A percentile compares a stretch with the other conserved stretches of the same genome.
These are phyloP conservation scores for Hirsutella thompsonii DNA, from an alignment of 2,329 filamentous ascomycete genomes.

Conservation along the genomic window DNA sequence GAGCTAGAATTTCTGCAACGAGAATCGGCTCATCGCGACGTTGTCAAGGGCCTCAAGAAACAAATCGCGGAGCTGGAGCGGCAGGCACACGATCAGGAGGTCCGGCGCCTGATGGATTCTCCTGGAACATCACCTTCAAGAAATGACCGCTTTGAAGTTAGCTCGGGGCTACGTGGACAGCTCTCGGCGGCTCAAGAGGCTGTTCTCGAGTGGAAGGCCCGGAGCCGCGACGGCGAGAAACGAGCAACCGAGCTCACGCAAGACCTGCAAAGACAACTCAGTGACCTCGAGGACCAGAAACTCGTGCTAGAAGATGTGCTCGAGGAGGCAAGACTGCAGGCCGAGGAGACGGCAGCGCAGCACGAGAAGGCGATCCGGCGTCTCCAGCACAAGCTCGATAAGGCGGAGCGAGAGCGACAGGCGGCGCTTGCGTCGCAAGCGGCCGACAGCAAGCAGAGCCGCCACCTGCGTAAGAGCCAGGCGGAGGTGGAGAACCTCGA, in stretches of 20 bases:
- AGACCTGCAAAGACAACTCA: constrained; percentile 40
- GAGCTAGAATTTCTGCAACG: constrained; percentile 52
- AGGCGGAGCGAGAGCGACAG: constrained; percentile 33
- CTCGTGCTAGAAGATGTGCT: constrained; percentile 45
- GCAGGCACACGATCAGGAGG: constrained; percentile 51
- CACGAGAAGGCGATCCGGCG: constrained; percentile 30
- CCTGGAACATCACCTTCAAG: constrained; percentile 33
- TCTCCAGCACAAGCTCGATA: constrained; percentile 35
- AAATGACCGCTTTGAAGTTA: constrained; percentile 27
- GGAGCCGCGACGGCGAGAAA: constrained; percentile 37
- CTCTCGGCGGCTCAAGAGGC: constrained; percentile 47
- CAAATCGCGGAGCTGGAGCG: constrained; percentile 55
- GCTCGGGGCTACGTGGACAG: background rate
- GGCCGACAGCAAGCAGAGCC: constrained; percentile 38
- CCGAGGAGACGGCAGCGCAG: constrained; percentile 30
- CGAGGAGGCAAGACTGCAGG: constrained; percentile 37
- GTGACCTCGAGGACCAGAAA: constrained; percentile 46
- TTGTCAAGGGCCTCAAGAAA: constrained; percentile 48
- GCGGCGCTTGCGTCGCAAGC: constrained; percentile 17
- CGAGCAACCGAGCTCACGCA: constrained; percentile 25
- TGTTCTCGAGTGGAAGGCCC: constrained; percentile 35
- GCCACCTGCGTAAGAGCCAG: constrained; percentile 49
- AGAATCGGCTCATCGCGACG: constrained; percentile 50
- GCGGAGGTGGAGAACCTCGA: constrained; percentile 57
- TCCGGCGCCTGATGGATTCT: constrained; percentile 32